Percentiles rank a stretch among this genome's conserved stretches.
These are phyloP conservation scores for Arachnopeziza araneosa DNA, from an alignment of 2,329 filamentous ascomycete genomes.

Conservation along the genomic window DNA sequence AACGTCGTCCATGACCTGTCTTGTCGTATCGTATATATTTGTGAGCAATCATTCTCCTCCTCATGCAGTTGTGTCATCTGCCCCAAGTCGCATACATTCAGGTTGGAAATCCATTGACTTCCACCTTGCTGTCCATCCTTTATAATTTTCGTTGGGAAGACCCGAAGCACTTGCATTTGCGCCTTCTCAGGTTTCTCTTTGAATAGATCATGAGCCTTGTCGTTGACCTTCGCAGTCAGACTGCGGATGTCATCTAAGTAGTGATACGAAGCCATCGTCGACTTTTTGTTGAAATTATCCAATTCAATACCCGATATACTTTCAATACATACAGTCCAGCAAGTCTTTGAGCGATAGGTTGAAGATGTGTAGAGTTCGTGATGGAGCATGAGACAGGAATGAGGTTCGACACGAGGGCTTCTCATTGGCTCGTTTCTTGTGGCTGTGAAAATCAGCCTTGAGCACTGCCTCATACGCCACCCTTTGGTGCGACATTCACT, in stretches of 20 bases:
- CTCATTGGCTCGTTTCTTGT: not conserved
- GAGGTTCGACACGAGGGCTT: not conserved
- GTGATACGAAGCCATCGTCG: not conserved
- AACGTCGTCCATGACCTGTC: constrained; percentile 15
- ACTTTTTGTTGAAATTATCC: not conserved
- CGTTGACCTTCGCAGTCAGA: constrained; percentile 7
- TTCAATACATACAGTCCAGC: not conserved
- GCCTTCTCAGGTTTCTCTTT: constrained; percentile 5
- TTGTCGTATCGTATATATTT: constrained; percentile 17
- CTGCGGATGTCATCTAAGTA: constrained; percentile 8
- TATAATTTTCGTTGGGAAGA: not conserved
- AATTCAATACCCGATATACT: not conserved
- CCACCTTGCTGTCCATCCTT: not conserved
- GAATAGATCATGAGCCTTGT: constrained; percentile 12
- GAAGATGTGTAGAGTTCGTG: not conserved
- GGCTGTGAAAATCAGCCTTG: constrained; percentile 2
- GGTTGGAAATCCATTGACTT: not conserved
- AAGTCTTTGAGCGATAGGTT: not conserved
- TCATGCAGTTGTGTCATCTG: not conserved
- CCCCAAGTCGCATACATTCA: not conserved
- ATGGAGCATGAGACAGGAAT: not conserved
- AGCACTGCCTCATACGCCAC: constrained; percentile 3
- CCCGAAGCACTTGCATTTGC: constrained; percentile 8
- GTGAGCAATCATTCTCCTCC: not conserved
- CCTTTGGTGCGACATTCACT: not conserved